These are phyloP conservation scores for Barnettozyma wickerhamii DNA, from an alignment of 805 yeast species.

Conservation along the genomic window DNA sequence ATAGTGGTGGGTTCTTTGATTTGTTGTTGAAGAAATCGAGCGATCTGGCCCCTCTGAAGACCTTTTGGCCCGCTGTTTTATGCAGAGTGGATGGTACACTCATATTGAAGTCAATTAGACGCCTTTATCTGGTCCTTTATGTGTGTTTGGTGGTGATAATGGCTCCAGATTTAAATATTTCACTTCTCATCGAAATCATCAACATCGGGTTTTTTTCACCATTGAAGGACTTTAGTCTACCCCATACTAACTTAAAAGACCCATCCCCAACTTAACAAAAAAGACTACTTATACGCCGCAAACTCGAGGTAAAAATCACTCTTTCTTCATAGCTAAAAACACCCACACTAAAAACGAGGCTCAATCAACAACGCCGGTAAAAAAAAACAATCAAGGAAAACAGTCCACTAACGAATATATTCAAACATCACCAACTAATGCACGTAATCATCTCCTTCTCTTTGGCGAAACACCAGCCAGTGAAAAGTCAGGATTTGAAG, in stretches of 20 bases:
- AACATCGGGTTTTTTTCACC: no score
- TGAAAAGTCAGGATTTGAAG: constrained; percentile 6
- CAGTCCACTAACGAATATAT: neutral
- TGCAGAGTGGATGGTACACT: neutral
- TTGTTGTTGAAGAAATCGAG: constrained; percentile 11
- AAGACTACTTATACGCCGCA: no score
- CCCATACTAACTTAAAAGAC: no score
- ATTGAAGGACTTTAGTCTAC: no score
- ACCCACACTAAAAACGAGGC: neutral
- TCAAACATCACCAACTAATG: neutral
- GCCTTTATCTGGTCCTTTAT: no score
- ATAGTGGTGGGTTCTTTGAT: constrained; percentile 2
- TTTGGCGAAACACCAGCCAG: constrained; percentile 1
- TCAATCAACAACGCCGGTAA: no score
- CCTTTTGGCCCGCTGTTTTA: constrained; percentile 4
- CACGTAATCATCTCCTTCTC: neutral
- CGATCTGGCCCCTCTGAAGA: constrained; percentile 10
- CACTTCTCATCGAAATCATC: neutral
- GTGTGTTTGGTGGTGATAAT: no score
- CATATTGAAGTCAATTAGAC: neutral
- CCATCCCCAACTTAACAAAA: no score
- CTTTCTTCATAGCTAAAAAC: neutral
- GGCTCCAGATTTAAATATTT: no score
- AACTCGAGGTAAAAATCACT: no score
- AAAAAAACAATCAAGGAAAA: neutral